Evolutionary conservation across 495 filamentous ascomycete genomes (phyloP), one percentile per base, ranked within the genome.

Genomic region (Hypoxylon crocopeplum): DNA sequence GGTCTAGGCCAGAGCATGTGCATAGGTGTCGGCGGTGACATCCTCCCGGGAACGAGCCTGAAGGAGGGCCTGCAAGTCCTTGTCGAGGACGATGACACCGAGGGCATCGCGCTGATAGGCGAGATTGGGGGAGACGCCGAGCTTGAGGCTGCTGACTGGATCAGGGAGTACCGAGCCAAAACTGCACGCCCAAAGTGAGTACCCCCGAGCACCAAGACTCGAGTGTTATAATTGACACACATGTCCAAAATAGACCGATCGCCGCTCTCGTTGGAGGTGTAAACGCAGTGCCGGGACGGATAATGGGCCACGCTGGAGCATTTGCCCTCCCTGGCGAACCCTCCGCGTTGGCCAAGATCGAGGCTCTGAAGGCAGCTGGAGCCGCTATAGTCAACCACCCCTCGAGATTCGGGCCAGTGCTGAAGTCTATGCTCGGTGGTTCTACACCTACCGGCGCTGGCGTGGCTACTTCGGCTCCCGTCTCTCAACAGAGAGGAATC

Each of bases 241-340:
- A 39, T 50, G 15, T 20, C 42, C 0, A 16, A 5, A 44, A 25
- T 57, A 92, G 89, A 62, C 92, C 92, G 0, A 90, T 96, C 19
- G 86, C 90, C 68, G 92, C 86, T 30, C 77, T 95, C 7, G 76
- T 96, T 36, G 90, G 84, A 21, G 92, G 92, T 1, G 66, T 87
- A 25, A 73, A 85, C 27, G 88, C 90, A 27, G 79, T 80, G 5
- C 72, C 77, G 12, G 87, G 88, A 1, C 80, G 82, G n/a, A 81
- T 92, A 27, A 94, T 96, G 91, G 92, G 92, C 15, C 92, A 96
- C 72, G 89, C 91, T 11, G 92, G 92, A 12, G 92, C 92, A 25
- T 90, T 90, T 75, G 78, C 82, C 24, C 78, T 84, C 0, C 76
- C 83, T 7, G 86, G 87, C 12, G 90, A 95, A 56, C 84, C 85